Evolutionary conservation across 2,329 filamentous ascomycete genomes (phyloP), one percentile per base, ranked within the genome.

Genomic region (Ophiocordyceps sinensis): DNA sequence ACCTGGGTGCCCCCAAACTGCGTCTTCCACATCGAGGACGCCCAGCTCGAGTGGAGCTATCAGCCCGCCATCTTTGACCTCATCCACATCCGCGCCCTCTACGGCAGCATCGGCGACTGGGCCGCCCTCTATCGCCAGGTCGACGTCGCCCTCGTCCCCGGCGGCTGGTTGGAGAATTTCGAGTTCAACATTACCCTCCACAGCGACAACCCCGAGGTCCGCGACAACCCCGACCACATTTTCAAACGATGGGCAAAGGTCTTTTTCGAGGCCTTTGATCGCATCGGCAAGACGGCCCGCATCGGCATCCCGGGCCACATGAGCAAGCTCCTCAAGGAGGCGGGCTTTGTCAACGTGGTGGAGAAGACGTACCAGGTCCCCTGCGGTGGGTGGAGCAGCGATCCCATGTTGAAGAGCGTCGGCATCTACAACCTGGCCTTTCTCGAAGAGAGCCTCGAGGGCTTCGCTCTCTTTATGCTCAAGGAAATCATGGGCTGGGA

Each of bases 51-150:
- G 21, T 58, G 56, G 56, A 58, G 53, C 1, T 58, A 53, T 32
- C 38, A 42, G 28, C 38, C 41, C 6, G 44, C 48, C 42, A 55
- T 63, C 28, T 73, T 76, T 50, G 75, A 80, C 55, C 74, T 70
- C 47, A 69, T 82, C 41, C 78, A 80, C 51, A 69, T 72, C 8
- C 68, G 71, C 28, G 64, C 71, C 49, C 60, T 80, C 47, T 61
- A 68, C 4, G 77, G 76, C 21, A 67, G 67, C 42, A 68, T 79
- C 42, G 56, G 61, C 3, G 73, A 77, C 47, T 79, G 75, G 57
- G 63, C 65, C 30, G 60, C 65, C 11, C 53, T 79, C 5, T 67
- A 78, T 43, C 54, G 59, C 35, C 67, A 71, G 43, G 58, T 68
- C 2, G 73, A 60, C 51, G 62, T 64, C 41, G 66, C 73, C 39